A percentile compares a stretch with the other conserved stretches of the same genome.
phyloP scores from a whole-genome alignment of 805 yeast genomes.

The Starmerella vaccinii region DNA sequence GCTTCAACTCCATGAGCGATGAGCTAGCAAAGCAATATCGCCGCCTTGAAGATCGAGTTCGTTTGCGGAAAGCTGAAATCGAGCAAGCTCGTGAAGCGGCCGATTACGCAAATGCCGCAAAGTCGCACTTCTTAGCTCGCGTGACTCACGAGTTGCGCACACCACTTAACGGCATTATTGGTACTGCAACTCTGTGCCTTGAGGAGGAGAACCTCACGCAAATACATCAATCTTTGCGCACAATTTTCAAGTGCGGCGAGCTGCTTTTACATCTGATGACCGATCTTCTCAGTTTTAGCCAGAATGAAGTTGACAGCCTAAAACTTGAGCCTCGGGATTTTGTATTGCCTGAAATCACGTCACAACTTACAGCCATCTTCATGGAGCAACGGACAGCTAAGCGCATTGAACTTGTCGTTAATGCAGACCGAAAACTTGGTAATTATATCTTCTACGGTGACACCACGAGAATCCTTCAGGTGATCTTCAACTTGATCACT shows the following conservation, averaged over 20 bases:
- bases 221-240: conserved; percentile 63
- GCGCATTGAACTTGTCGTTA: conserved; percentile 53
- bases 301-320: conserved; percentile 74
- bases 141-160: conserved; percentile 91
- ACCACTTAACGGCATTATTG: conserved; percentile 90
- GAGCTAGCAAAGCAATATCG: conserved; percentile 78
- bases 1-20: conserved; percentile 89
- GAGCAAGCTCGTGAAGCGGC: conserved; percentile 72
- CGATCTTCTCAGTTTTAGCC: conserved; percentile 83
- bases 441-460: conserved; percentile 68
- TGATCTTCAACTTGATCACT: conserved; percentile 83
- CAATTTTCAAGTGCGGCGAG: conserved; percentile 88
- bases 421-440: conserved; percentile 34
- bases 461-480: conserved; percentile 79
- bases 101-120: conserved; percentile 92
- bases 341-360: conserved; percentile 65
- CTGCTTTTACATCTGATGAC: conserved; percentile 77
- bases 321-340: conserved; percentile 77
- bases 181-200: conserved; percentile 91
- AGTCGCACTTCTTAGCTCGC: conserved; percentile 85
- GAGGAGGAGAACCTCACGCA: conserved; percentile 55
- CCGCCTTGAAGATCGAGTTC: conserved; percentile 78
- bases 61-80: conserved; percentile 73
- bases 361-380: conserved; percentile 79
- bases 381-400: conserved; percentile 47